Evolutionary conservation across 2,329 filamentous ascomycete species (phyloP), one percentile per base, ranked within the genome.

Genomic region (Colletotrichum zoysiae): DNA sequence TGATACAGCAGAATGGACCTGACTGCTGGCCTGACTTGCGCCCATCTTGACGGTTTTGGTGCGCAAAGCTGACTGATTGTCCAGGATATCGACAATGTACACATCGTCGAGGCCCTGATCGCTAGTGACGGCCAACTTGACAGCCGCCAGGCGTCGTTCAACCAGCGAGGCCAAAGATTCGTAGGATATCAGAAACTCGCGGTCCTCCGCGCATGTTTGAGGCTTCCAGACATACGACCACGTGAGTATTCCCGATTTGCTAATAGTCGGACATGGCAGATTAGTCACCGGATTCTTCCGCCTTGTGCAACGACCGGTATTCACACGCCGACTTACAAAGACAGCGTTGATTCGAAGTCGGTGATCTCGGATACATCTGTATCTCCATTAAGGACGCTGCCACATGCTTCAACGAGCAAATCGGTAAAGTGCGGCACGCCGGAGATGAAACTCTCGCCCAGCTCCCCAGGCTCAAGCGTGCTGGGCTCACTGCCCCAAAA

Each of bases 361-460:
- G 48, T 64, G 61, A 64, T 55, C 35, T 64, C 61, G 11, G 61
- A 64, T 44, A 64, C 23, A 38, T 64, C 61, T 44, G 35, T 35
- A 42, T 64, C 61, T 44, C 61, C 61, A 23, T 64, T 42, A 33
- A 64, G 61, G 38, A 55, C 35, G 12, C 61, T 64, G 11, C 61
- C 61, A 33, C 61, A 64, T 44, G 61, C 61, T 55, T 64, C 61
- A 23, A 64, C 61, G 18, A 64, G 61, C 61, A 64, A 26, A 35
- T 64, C 61, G 48, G 61, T 64, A 44, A 64, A 92, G 77, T 93
- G 91, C 8, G 92, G 92, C 20, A 94, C 86, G 33, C 92, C 92
- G 63, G 87, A 88, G 73, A 93, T 92, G 62, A 92, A 90, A 75
- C 88, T 92, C 76, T 94, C 92, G 69, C 88, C 61, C 48, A 64